Conservation (phyloP, 139 green algal genomes). For the Chlorella sp. region DNA sequence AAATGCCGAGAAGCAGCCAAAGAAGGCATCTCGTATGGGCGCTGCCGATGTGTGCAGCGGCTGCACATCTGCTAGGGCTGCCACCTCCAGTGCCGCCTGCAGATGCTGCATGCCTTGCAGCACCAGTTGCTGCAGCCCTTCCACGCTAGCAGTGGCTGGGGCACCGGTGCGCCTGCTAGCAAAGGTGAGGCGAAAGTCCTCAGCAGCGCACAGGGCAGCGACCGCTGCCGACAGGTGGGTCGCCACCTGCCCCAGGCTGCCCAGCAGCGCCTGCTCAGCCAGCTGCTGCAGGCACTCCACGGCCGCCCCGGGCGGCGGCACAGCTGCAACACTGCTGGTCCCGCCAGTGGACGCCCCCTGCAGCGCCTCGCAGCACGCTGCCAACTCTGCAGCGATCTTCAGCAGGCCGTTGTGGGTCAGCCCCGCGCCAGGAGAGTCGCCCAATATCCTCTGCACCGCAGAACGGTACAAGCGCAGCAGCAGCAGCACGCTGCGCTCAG, state of each 20-base stretch:
- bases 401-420: constrained; percentile 20
- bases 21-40: constrained; percentile 25
- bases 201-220: not conserved
- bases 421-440: not conserved
- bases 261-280: constrained; percentile 17
- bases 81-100: constrained; percentile 27
- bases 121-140: constrained; percentile 14
- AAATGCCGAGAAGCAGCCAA: constrained; percentile 39
- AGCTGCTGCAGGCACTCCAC: constrained; percentile 28
- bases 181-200: constrained; percentile 9
- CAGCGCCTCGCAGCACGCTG: not conserved
- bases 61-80: not conserved
- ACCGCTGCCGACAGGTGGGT: not conserved
- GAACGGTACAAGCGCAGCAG: constrained; percentile 12
- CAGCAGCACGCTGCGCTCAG: not conserved
- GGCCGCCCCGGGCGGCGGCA: not conserved
- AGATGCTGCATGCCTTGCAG: constrained; percentile 33
- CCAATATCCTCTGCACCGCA: not conserved
- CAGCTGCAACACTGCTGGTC: not conserved
- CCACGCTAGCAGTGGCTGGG: constrained; percentile 19
- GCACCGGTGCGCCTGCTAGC: constrained; percentile 8
- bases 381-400: not conserved
- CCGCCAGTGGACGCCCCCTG: not conserved
- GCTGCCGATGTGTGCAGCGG: not conserved
- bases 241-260: constrained; percentile 20